phyloP scores from a whole-genome alignment of 805 yeast genomes.

The Zygosaccharomyces gambellarensis region DNA sequence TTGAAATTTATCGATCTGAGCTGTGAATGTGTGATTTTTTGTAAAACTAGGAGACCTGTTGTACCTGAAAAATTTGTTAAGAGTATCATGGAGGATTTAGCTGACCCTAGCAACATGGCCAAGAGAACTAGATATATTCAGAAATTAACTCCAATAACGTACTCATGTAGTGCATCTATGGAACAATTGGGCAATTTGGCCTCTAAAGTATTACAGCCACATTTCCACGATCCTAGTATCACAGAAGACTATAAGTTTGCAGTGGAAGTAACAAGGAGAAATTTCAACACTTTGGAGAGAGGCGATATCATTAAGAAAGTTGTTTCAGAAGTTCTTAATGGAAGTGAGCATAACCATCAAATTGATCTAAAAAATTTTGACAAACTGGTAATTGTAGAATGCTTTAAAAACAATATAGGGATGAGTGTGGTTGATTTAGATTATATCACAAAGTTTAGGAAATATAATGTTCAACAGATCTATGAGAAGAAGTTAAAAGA shows the following conservation, averaged over 20 bases:
- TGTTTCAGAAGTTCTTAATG: constrained; percentile 67
- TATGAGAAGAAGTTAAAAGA: constrained; percentile 41
- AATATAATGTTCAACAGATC: constrained; percentile 79
- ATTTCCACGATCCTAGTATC: constrained; percentile 50
- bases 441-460: constrained; percentile 46
- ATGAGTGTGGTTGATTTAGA: constrained; percentile 73
- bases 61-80: constrained; percentile 70
- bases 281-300: constrained; percentile 67
- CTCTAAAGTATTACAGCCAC: constrained; percentile 55
- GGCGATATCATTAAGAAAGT: constrained; percentile 68
- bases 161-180: constrained; percentile 65
- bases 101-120: constrained; percentile 36
- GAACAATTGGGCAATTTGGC: constrained; percentile 64
- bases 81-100: constrained; percentile 56
- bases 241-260: constrained; percentile 55
- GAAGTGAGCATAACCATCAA: constrained; percentile 51
- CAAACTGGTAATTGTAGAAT: constrained; percentile 74
- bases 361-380: constrained; percentile 81
- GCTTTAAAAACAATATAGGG: constrained; percentile 85
- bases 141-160: constrained; percentile 73
- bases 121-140: constrained; percentile 72
- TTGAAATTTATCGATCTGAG: constrained; percentile 59
- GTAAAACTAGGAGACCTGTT: constrained; percentile 74
- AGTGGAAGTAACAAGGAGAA: constrained; percentile 71
- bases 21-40: constrained; percentile 80